Base-by-base conservation (phyloP, 2,329 filamentous ascomycete genomes). In the Fusarium keratoplasticum region DNA sequence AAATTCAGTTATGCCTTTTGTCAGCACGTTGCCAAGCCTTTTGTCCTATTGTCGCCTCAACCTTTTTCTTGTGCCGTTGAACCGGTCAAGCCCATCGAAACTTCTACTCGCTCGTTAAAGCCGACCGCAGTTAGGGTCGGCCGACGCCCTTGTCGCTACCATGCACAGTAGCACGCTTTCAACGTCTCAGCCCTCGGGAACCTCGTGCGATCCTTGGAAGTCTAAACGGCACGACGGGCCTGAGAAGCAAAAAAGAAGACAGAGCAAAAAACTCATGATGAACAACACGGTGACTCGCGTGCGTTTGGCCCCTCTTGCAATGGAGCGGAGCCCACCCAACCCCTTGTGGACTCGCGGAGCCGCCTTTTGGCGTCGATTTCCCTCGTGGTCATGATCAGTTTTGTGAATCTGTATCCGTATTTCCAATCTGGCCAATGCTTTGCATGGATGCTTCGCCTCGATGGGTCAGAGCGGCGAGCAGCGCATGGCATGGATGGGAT, bases 11-110 rank as follows among this genome's bases (percentile, higher is more conserved):
- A 60, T 71, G 71, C 55, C 66, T 73, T 69, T 69, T 40, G 40
- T 40, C 22, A 59, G 57, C 66, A 64, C 40, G 25, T 64, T 70
- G 71, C 72, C 67, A 69, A 74, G 71, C 58, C 67, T 64, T 67
- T 73, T 71, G 57, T 27, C 27, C 35, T 52, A 31, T 31, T 54
- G 42, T 57, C 47, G 59, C 59, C 61, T 44, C 64, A 67, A 27
- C 54, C 63, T 73, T 64, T 38, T 60, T 38, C 66, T 66, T 47
- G 70, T 61, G 71, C 71, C 71, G 52, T 59, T 57, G 27, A 65
- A 62, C 54, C 63, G 65, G 64, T 72, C 61, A 69, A 36, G 29
- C 31, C 31, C 52, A 36, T 54, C 18, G 27, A 54, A 54, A 20
- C 18, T 54, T 52, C 25, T 52, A 52, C 47, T 52, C 47, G 27